A percentile compares a stretch with the other conserved stretches of the same genome.
Conservation (phyloP, 2,329 filamentous ascomycete species). For the Colletotrichum australisinense region DNA sequence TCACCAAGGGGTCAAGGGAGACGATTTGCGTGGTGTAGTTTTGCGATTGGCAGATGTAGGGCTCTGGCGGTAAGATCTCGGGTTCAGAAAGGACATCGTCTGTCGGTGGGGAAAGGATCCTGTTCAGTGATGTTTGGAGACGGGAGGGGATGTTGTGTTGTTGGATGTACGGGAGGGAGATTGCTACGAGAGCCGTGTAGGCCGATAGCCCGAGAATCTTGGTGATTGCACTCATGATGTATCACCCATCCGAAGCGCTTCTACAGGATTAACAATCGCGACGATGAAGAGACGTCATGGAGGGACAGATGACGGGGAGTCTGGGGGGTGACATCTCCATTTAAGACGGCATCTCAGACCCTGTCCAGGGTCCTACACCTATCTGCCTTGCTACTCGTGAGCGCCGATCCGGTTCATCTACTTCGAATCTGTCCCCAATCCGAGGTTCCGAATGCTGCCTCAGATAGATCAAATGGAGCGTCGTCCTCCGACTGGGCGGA, state of each 20-base stretch:
- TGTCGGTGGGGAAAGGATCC: not conserved
- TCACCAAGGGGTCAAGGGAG: conserved; percentile 54
- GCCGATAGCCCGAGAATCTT: conserved; percentile 24
- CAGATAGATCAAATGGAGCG: conserved; percentile 32
- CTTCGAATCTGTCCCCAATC: not conserved
- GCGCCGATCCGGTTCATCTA: no score
- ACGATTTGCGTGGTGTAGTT: conserved; percentile 53
- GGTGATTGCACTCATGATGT: conserved; percentile 12
- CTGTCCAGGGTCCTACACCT: no score
- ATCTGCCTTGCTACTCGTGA: no score
- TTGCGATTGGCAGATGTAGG: conserved; percentile 42
- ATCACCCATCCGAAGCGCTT: not conserved
- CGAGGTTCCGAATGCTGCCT: not conserved
- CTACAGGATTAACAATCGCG: not conserved
- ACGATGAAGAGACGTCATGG: not conserved
- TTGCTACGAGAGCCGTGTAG: conserved; percentile 28
- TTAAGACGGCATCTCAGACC: not conserved
- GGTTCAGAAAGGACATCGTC: no score
- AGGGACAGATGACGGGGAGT: no score
- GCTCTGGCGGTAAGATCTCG: not conserved
- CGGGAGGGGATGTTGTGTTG: not conserved
- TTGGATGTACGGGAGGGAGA: conserved; percentile 24
- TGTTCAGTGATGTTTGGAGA: not conserved
- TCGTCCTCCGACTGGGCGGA: conserved; percentile 33
- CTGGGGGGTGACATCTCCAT: not conserved